phyloP scores from a whole-genome alignment of 495 filamentous ascomycete genomes.

The Hypomontagnella monticulosa region DNA sequence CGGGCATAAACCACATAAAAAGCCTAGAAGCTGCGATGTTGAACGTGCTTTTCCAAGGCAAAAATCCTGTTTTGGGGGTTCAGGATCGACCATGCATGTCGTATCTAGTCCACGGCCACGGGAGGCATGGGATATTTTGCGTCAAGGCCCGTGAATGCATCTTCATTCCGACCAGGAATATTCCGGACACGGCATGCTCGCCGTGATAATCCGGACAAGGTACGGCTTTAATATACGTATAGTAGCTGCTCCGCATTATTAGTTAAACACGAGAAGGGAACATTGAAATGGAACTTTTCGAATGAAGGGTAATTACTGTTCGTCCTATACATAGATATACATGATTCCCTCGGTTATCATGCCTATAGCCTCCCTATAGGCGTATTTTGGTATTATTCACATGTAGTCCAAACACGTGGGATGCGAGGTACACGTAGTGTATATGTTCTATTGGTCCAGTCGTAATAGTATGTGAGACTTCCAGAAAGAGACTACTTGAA shows the following conservation, averaged over 20 bases:
- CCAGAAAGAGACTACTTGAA: slow-evolving; percentile 1
- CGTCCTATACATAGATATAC: slow-evolving; percentile 20
- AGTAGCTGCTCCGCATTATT: slow-evolving; percentile 1
- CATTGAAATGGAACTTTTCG: not conserved
- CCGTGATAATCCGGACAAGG: slow-evolving; percentile 11
- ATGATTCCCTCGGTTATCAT: slow-evolving; percentile 5
- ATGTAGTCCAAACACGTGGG: slow-evolving; percentile 26
- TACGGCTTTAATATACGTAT: slow-evolving; percentile 14
- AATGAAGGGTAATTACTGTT: not conserved
- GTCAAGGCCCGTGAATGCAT: slow-evolving; percentile 2
- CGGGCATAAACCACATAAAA: slow-evolving; percentile 10
- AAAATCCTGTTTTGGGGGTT: slow-evolving; percentile 16
- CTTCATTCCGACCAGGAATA: slow-evolving; percentile 1
- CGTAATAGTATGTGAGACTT: not conserved
- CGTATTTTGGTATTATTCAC: not conserved
- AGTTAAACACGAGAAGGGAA: slow-evolving; percentile 24
- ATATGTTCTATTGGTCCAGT: not conserved
- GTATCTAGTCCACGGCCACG: slow-evolving; percentile 9
- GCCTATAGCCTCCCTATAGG: not conserved
- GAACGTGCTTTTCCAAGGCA: slow-evolving; percentile 22
- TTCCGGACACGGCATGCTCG: slow-evolving; percentile 16
- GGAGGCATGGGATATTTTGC: slow-evolving; percentile 13
- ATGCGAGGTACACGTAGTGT: slow-evolving; percentile 1
- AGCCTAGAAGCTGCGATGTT: slow-evolving; percentile 19
- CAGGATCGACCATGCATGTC: slow-evolving; percentile 31